phyloP scores from a whole-genome alignment of 306 rosid species.

The Ammopiptanthus mongolicus region DNA sequence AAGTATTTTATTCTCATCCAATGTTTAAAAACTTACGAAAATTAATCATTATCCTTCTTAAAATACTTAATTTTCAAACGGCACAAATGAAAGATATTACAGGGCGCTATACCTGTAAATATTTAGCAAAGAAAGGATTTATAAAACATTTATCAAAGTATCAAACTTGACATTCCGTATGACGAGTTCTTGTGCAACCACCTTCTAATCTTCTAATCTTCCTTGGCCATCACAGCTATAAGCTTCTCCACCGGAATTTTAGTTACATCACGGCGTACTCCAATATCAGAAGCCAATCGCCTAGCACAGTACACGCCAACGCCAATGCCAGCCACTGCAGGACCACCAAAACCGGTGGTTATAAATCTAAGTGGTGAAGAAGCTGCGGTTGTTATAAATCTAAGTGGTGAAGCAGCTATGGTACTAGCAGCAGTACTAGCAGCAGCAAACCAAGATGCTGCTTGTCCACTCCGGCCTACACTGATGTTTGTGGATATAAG shows the following conservation, averaged over 20 bases:
- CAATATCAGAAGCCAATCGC: slow-evolving; percentile 48
- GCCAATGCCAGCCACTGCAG: slow-evolving; percentile 39
- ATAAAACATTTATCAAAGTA: background rate
- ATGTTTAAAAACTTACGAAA: too few species aligned
- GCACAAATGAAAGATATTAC: background rate
- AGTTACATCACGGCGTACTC: slow-evolving; percentile 41
- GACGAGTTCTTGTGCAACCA: background rate
- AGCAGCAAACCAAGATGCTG: slow-evolving; percentile 46
- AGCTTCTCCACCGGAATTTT: slow-evolving; percentile 58
- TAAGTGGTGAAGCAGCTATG: slow-evolving; percentile 34
- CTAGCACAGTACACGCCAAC: slow-evolving; percentile 40
- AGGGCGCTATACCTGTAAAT: background rate
- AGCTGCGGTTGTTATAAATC: slow-evolving; percentile 22
- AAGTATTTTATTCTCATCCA: too few species aligned
- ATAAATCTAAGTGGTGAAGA: slow-evolving; percentile 35
- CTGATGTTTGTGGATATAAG: slow-evolving; percentile 29
- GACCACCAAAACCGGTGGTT: slow-evolving; percentile 25
- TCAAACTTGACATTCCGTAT: background rate
- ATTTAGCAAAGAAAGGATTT: background rate
- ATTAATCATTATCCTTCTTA: too few species aligned
- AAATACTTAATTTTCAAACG: background rate
- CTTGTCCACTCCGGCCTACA: slow-evolving; percentile 63
- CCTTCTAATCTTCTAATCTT: background rate
- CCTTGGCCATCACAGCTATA: slow-evolving; percentile 8
- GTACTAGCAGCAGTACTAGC: too few species aligned